A percentile compares a stretch with the other conserved stretches of the same genome.
These are phyloP conservation scores for Cyberlindnera meyerae DNA, from an alignment of 805 yeast species.

Conservation along the genomic window DNA sequence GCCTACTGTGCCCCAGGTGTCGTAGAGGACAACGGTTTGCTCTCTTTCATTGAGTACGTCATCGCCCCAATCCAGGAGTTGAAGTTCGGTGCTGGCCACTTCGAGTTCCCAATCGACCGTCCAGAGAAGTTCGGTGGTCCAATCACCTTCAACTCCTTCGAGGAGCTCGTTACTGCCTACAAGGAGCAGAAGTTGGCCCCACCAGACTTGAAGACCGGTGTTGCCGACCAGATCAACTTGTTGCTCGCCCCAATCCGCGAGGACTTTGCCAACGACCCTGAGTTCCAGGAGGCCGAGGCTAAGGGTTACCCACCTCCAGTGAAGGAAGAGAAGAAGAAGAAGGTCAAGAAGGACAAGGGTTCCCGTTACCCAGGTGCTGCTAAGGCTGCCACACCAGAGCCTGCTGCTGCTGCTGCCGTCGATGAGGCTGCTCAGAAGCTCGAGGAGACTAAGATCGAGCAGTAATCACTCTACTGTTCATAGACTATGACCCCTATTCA, in stretches of 20 bases:
- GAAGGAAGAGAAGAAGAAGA: slow-evolving; percentile 57
- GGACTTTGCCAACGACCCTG: slow-evolving; percentile 54
- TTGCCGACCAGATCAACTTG: slow-evolving; percentile 75
- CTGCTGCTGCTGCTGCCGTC: slow-evolving; percentile 23
- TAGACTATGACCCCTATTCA: no score
- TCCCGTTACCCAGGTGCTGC: slow-evolving; percentile 76
- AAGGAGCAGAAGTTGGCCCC: slow-evolving; percentile 76
- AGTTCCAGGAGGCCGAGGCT: slow-evolving; percentile 67
- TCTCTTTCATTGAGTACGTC: slow-evolving; percentile 81
- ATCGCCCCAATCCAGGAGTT: slow-evolving; percentile 82
- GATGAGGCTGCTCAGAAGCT: slow-evolving; percentile 35
- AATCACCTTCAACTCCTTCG: slow-evolving; percentile 63
- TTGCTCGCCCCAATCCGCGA: slow-evolving; percentile 81
- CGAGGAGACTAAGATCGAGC: slow-evolving; percentile 28
- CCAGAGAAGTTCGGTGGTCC: slow-evolving; percentile 98
- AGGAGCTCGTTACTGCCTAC: slow-evolving; percentile 66
- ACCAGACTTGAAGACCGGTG: slow-evolving; percentile 90
- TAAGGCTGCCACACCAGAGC: slow-evolving; percentile 25
- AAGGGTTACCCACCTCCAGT: slow-evolving; percentile 83
- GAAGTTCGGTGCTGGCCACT: slow-evolving; percentile 51
- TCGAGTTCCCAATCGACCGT: slow-evolving; percentile 72
- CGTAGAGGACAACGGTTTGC: slow-evolving; percentile 84
- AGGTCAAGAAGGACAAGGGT: slow-evolving; percentile 84
- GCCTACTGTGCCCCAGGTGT: slow-evolving; percentile 97
- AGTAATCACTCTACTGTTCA: slow-evolving; percentile 1